Conservation (phyloP, 495 filamentous ascomycete species). For the Podospora bellae-mahoneyi region DNA sequence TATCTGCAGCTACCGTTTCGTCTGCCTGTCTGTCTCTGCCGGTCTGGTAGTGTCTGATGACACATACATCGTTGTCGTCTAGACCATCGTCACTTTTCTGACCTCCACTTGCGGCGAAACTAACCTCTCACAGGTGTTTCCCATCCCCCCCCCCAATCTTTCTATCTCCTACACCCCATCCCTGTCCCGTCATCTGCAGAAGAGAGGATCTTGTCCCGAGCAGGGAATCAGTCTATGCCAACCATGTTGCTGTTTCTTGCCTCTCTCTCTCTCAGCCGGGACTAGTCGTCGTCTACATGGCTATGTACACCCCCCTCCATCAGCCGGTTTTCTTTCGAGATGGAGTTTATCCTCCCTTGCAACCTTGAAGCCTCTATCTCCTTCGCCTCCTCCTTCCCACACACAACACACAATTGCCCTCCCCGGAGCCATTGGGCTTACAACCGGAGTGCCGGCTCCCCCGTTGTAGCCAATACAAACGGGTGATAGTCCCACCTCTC, state of each 20-base stretch:
- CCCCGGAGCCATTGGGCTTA: constrained; percentile 25
- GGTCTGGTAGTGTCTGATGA: constrained; percentile 27
- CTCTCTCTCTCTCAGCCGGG: constrained; percentile 20
- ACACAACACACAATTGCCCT: constrained; percentile 11
- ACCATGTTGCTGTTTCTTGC: constrained; percentile 22
- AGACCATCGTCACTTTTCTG: constrained; percentile 14
- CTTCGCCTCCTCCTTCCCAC: constrained; percentile 25
- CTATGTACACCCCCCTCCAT: constrained; percentile 29
- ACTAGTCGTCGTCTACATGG: constrained; percentile 17
- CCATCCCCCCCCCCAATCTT: constrained; percentile 27
- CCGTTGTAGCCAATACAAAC: constrained; percentile 34
- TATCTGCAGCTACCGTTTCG: constrained; percentile 14
- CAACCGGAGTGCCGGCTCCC: constrained; percentile 25
- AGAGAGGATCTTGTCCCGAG: constrained; percentile 18
- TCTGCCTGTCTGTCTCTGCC: constrained; percentile 8
- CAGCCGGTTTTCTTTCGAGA: constrained; percentile 13
- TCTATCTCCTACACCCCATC: constrained; percentile 15
- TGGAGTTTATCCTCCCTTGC: constrained; percentile 20
- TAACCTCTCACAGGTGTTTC: constrained; percentile 33
- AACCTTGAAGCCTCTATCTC: constrained; percentile 31
- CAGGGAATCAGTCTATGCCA: constrained; percentile 8
- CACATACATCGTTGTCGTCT: constrained; percentile 11
- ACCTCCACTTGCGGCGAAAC: constrained; percentile 18
- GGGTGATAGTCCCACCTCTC: constrained; percentile 29
- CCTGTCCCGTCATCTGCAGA: constrained; percentile 24